A percentile compares a stretch with the other conserved stretches of the same genome.
Evolutionary conservation across 2,329 filamentous ascomycete genomes (phyloP).

Genomic region (Exophiala aquamarina): DNA sequence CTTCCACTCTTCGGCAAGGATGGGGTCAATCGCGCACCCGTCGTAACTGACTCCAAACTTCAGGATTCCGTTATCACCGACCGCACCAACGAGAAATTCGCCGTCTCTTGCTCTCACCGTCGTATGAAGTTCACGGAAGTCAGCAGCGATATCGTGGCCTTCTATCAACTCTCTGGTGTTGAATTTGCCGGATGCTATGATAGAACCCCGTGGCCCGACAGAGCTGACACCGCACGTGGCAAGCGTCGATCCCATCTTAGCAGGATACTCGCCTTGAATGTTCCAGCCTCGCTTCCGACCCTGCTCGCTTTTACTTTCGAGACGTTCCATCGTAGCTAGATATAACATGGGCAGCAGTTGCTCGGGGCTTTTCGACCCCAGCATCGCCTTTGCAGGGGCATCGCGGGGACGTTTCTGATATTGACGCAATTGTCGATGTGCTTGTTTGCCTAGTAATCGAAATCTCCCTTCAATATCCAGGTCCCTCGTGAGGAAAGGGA

Average conservation of each 20-base stretch:
- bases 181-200: slow-evolving; percentile 20
- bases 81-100: slow-evolving; percentile 25
- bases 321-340: slow-evolving; percentile 21
- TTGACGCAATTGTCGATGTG: slow-evolving; percentile 23
- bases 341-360: slow-evolving; percentile 24
- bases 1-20: slow-evolving; percentile 22
- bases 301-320: slow-evolving; percentile 10
- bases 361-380: slow-evolving; percentile 22
- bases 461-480: slow-evolving; percentile 21
- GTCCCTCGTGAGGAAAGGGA: slow-evolving; percentile 22
- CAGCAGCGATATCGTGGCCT: slow-evolving; percentile 12
- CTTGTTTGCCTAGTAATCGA: slow-evolving; percentile 22
- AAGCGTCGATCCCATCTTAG: slow-evolving; percentile 2
- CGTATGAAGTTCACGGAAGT: slow-evolving; percentile 20
- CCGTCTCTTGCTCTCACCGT: slow-evolving; percentile 25
- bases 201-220: slow-evolving; percentile 19
- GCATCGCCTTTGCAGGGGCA: slow-evolving; percentile 14
- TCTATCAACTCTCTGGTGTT: slow-evolving; percentile 8
- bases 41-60: slow-evolving; percentile 22
- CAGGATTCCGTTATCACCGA: slow-evolving; percentile 17
- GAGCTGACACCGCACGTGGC: slow-evolving; percentile 27
- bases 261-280: slow-evolving; percentile 22
- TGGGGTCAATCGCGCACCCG: slow-evolving; percentile 24
- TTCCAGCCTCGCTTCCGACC: slow-evolving; percentile 15
- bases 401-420: slow-evolving; percentile 25